Evolutionary conservation across 345 rosid species (phyloP), one percentile per base, ranked within the genome.

Genomic region (Gossypium rotundifolium): DNA sequence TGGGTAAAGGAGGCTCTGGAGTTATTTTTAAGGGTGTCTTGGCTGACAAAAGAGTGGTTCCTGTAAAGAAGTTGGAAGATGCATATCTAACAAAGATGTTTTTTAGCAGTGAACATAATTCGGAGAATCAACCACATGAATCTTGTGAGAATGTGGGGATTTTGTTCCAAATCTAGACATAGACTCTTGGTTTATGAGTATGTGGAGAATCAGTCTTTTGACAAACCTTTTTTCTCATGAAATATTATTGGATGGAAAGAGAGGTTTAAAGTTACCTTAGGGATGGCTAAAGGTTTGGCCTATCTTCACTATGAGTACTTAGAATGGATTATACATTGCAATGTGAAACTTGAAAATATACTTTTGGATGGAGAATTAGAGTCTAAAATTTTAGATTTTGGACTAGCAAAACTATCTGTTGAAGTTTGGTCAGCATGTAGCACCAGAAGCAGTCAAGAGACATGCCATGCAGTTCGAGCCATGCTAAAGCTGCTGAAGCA

Each of bases 1-100:
- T 82, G 11, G 92, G 92, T 65, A 82, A 81, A 64, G 90, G 92
- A 64, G 88, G 79, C n/a, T 82, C 85, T 2, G 86, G 92, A 58
- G 66, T 75, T 46, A 87, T 88, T 0, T 88, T 77, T 46, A 86
- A 82, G 72, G 90, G 87, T 6, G 77, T 78, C 65, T 27, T 88
- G 80, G 77, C 46, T 1, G 78, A 80, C 52, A 84, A 81, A 53
- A 80, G 79, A 22, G 66, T 17, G 4, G 85, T 86, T 74, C 88
- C 90, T 2, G 85, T 86, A 65, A 88, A 86, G 83, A 81, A 76
- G 73, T 79, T 88, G 12, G 79, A 70, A 71, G 83, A 85, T 46
- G 76, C 77, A 33, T 58, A 75, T 65, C 85, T 81, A 53, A 86
- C 84, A 1, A 29, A 83, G 40, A 79, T 11, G 84, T 80, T 64